These are phyloP conservation scores for Calendula officinalis DNA, from an alignment of 129 eudicot genomes.

Conservation along the genomic window DNA sequence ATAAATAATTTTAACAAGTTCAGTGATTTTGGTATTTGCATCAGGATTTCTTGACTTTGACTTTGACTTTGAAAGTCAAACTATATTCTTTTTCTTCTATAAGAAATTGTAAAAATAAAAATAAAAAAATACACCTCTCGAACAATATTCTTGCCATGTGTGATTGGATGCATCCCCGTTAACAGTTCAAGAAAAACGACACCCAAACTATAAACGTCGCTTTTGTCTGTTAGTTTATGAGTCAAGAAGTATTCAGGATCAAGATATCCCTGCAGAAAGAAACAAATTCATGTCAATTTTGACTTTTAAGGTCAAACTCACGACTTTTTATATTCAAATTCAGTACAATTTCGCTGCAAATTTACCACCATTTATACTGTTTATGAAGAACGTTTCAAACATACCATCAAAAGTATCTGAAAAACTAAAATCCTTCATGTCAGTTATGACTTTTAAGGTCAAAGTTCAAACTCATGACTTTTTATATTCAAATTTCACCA, in stretches of 20 bases:
- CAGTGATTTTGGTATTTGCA: slow-evolving; percentile 1
- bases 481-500: background rate
- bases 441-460: too few relatives aligned
- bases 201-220: slow-evolving; percentile 93
- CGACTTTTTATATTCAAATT: slow-evolving; percentile 1
- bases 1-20: slow-evolving; percentile 1
- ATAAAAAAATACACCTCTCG: slow-evolving; percentile 84
- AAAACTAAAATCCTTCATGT: background rate
- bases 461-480: slow-evolving; percentile 1
- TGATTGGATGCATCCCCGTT: slow-evolving; percentile 86
- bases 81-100: background rate
- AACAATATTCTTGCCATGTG: slow-evolving; percentile 89
- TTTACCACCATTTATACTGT: slow-evolving; percentile 1
- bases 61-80: slow-evolving; percentile 18
- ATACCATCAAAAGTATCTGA: background rate
- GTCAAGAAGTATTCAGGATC: slow-evolving; percentile 93
- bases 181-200: slow-evolving; percentile 79
- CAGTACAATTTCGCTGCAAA: background rate
- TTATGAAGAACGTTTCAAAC: background rate
- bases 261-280: slow-evolving; percentile 77
- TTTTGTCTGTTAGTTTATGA: slow-evolving; percentile 85
- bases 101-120: background rate
- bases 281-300: background rate
- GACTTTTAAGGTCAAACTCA: slow-evolving; percentile 18
- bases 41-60: slow-evolving; percentile 8